phyloP scores from a whole-genome alignment of 1,284 basidiomycete genomes.

The Malassezia restricta region DNA sequence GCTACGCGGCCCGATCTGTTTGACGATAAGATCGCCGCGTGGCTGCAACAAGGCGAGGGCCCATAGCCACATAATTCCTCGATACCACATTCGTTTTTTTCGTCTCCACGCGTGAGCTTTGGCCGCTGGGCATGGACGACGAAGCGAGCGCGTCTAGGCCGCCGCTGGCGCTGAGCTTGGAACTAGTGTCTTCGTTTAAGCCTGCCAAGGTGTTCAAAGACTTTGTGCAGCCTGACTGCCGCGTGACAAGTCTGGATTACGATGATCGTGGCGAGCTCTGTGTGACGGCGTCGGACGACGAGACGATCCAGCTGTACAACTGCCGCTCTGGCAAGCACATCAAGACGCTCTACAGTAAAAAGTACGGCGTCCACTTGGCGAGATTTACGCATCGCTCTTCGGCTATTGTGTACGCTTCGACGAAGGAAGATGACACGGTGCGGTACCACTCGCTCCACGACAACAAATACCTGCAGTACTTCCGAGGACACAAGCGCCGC shows the following conservation, averaged over 20 bases:
- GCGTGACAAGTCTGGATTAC: conserved; percentile 69
- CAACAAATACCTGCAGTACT: conserved; percentile 90
- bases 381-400: conserved; percentile 83
- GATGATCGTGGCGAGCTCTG: conserved; percentile 78
- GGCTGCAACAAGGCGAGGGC: not conserved
- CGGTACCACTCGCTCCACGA: conserved; percentile 89
- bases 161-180: conserved; percentile 17
- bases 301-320: conserved; percentile 77
- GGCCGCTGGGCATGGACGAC: not conserved
- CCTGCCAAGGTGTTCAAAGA: conserved; percentile 68
- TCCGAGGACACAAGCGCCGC: conserved; percentile 68
- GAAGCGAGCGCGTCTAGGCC: not conserved
- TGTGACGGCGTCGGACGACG: conserved; percentile 82
- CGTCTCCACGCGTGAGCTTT: not conserved
- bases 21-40: conserved; percentile 12
- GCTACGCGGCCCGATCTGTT: not conserved
- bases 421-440: conserved; percentile 86
- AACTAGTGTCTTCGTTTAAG: conserved; percentile 52
- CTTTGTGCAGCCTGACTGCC: conserved; percentile 47
- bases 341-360: conserved; percentile 77
- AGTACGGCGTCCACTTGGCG: conserved; percentile 87
- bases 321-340: conserved; percentile 70
- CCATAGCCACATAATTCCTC: conserved; percentile 6
- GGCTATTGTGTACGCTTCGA: conserved; percentile 77
- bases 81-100: not conserved